phyloP scores from a whole-genome alignment of 768 basidiomycete genomes.

The Auriscalpium vulgare region DNA sequence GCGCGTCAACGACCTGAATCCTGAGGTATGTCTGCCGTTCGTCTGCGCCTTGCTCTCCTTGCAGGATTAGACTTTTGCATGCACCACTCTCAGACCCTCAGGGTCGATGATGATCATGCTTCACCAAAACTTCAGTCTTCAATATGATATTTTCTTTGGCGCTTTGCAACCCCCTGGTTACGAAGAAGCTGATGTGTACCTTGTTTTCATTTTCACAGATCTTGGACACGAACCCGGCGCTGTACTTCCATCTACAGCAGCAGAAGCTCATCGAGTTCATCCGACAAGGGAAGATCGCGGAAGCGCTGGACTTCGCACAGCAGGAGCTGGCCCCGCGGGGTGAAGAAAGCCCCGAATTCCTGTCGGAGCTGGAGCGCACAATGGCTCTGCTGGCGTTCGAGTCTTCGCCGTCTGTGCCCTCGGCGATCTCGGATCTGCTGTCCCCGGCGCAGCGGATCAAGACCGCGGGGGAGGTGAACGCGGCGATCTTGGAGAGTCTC shows the following conservation, averaged over 20 bases:
- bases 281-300: conserved; percentile 66
- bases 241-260: conserved; percentile 95
- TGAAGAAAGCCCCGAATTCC: conserved; percentile 90
- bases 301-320: conserved; percentile 88
- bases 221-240: conserved; percentile 85
- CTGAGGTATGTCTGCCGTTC: conserved; percentile 65
- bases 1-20: conserved; percentile 92
- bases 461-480: conserved; percentile 94
- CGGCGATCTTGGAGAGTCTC: conserved; percentile 86
- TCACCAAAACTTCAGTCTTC: conserved; percentile 92
- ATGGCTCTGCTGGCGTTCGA: conserved; percentile 91
- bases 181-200: conserved; percentile 4
- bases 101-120: conserved; percentile 80
- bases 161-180: conserved; percentile 12
- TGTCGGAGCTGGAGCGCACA: conserved; percentile 85
- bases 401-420: conserved; percentile 48
- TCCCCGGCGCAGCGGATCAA: conserved; percentile 84
- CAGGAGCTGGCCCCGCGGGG: conserved; percentile 90
- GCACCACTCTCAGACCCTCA: conserved; percentile 91
- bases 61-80: conserved; percentile 89
- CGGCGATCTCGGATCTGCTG: conserved; percentile 69
- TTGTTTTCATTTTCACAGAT: conserved; percentile 50
- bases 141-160: conserved; percentile 60
- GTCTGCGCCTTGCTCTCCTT: conserved; percentile 1
- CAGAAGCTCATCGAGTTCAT: conserved; percentile 95